A percentile compares a stretch with the other conserved stretches of the same genome.
Conservation (phyloP, 805 yeast species). For the Cyberlindnera veronae region DNA sequence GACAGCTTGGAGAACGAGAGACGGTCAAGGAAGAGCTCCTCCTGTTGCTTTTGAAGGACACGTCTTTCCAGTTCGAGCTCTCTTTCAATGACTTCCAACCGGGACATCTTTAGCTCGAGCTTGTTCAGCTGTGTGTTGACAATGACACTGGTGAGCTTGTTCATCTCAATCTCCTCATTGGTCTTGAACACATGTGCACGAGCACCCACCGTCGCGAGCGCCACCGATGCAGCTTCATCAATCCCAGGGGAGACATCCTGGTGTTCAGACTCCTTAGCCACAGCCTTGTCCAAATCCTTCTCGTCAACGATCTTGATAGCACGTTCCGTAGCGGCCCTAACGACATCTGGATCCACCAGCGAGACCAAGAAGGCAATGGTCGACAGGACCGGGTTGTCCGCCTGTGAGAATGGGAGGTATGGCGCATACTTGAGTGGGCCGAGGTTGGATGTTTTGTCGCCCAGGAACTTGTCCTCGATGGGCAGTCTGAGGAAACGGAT, state of each 20-base stretch:
- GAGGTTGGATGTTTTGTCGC: constrained; percentile 35
- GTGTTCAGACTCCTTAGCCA: constrained; percentile 19
- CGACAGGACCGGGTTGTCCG: constrained; percentile 91
- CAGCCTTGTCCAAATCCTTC: constrained; percentile 19
- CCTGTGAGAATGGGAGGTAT: constrained; percentile 76
- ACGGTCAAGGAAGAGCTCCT: constrained; percentile 62
- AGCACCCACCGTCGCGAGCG: constrained; percentile 47
- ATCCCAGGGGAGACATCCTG: constrained; percentile 4
- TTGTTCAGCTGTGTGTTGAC: constrained; percentile 61
- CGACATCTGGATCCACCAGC: constrained; percentile 81
- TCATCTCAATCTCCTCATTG: constrained; percentile 76
- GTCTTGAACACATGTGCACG: constrained; percentile 77
- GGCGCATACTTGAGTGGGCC: constrained; percentile 82
- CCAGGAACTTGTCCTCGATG: constrained; percentile 70
- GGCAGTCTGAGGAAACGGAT: constrained; percentile 76
- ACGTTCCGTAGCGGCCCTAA: constrained; percentile 70
- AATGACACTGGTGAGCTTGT: constrained; percentile 51
- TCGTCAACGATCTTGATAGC: constrained; percentile 41
- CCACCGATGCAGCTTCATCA: constrained; percentile 14
- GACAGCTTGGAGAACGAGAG: constrained; percentile 63
- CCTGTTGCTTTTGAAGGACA: constrained; percentile 56
- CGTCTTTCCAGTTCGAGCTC: constrained; percentile 64
- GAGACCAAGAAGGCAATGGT: constrained; percentile 87
- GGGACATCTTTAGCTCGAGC: constrained; percentile 58
- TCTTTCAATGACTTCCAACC: constrained; percentile 59